A percentile compares a stretch with the other conserved stretches of the same genome.
phyloP scores from a whole-genome alignment of 768 basidiomycete species.

The Amanita brunnescens region DNA sequence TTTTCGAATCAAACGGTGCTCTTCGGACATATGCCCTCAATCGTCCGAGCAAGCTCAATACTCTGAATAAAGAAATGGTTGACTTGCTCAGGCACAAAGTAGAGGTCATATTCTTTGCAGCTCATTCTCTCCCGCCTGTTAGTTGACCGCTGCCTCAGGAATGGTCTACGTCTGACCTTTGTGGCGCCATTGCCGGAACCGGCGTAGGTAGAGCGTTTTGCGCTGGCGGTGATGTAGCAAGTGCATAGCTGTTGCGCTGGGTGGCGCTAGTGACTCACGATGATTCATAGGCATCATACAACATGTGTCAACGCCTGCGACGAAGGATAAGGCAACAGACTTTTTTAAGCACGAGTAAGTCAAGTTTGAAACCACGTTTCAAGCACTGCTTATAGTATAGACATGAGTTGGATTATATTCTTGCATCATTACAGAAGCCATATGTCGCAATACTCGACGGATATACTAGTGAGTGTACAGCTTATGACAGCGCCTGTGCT shows the following conservation, averaged over 20 bases:
- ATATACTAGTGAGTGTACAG: constrained; percentile 62
- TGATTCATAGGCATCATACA: neutral
- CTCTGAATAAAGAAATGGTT: constrained; percentile 76
- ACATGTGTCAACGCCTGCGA: constrained; percentile 39
- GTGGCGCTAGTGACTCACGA: neutral
- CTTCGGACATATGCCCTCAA: constrained; percentile 73
- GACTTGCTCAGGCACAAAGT: constrained; percentile 60
- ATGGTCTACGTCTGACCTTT: constrained; percentile 60
- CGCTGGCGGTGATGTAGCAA: constrained; percentile 88
- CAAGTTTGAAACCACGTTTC: constrained; percentile 13
- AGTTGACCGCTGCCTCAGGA: neutral
- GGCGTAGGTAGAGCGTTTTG: constrained; percentile 79
- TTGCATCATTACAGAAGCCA: constrained; percentile 71
- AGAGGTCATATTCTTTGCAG: constrained; percentile 38
- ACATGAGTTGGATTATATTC: constrained; percentile 71
- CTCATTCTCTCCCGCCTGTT: neutral
- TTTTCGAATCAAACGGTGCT: constrained; percentile 59
- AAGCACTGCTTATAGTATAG: constrained; percentile 27
- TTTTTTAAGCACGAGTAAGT: constrained; percentile 90
- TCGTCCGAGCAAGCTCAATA: constrained; percentile 72
- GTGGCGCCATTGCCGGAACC: constrained; percentile 62
- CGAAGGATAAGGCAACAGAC: constrained; percentile 56
- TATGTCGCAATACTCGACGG: constrained; percentile 91
- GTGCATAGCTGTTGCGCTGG: constrained; percentile 36
- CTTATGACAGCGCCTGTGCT: constrained; percentile 10